Evolutionary conservation across 108 stramenopile species (phyloP).

Genomic region (Epipyxis sp.): DNA sequence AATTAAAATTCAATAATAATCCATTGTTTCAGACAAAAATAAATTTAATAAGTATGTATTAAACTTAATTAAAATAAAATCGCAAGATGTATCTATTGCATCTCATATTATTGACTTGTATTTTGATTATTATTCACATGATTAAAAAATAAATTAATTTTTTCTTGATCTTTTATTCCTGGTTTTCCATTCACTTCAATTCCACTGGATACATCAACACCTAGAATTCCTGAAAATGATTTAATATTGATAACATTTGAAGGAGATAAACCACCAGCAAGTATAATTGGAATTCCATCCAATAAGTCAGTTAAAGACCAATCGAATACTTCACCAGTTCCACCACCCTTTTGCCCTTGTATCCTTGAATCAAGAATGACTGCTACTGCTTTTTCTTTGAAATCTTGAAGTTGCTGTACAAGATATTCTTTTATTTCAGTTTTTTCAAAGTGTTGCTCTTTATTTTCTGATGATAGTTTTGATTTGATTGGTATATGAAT

Average conservation of each 20-base stretch:
- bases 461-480: background rate
- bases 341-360: constrained; percentile 60
- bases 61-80: no score
- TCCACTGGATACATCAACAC: constrained; percentile 40
- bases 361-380: background rate
- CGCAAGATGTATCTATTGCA: no score
- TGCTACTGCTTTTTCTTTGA: background rate
- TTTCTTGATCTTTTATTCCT: constrained; percentile 68
- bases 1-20: no score
- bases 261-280: constrained; percentile 80
- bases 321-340: constrained; percentile 89
- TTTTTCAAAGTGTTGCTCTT: background rate
- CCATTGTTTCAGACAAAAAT: no score
- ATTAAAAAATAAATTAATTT: no score
- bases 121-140: no score
- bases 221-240: background rate
- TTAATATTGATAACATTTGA: no score
- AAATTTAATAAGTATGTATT: no score
- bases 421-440: no score
- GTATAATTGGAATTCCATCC: constrained; percentile 86
- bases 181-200: constrained; percentile 70
- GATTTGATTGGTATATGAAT: constrained; percentile 70
- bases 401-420: no score
- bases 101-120: no score
- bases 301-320: constrained; percentile 48